These are phyloP conservation scores for Backusella circina DNA, from an alignment of 192 early-diverging fungal species.

Conservation along the genomic window DNA sequence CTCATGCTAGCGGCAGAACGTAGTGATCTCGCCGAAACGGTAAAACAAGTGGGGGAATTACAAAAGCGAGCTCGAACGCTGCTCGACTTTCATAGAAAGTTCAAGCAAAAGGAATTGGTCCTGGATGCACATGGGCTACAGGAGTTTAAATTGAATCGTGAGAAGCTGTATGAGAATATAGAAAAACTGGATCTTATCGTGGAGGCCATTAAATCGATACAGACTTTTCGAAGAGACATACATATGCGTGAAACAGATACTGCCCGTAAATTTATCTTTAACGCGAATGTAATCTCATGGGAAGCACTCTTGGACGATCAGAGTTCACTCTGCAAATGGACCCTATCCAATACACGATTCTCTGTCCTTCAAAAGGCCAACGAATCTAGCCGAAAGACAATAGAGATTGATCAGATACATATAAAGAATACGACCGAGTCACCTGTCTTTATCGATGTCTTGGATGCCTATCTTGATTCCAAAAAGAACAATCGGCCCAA, in stretches of 20 bases:
- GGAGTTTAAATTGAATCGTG: constrained; percentile 11
- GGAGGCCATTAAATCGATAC: constrained; percentile 54
- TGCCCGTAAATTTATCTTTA: constrained; percentile 47
- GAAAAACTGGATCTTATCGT: constrained; percentile 69
- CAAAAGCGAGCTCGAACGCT: constrained; percentile 54
- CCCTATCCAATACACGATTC: constrained; percentile 56
- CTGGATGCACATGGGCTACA: constrained; percentile 6
- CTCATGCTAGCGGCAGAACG: constrained; percentile 74
- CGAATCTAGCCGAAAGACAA: constrained; percentile 65
- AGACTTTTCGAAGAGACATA: constrained; percentile 46
- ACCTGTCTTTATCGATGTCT: constrained; percentile 54
- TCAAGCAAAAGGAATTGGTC: not conserved
- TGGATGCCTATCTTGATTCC: constrained; percentile 64
- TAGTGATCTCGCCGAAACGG: constrained; percentile 54
- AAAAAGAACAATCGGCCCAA: not conserved
- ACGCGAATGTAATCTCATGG: constrained; percentile 62
- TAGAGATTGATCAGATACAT: constrained; percentile 70
- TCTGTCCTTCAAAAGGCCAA: constrained; percentile 68
- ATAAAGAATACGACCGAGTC: constrained; percentile 60
- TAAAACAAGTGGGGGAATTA: constrained; percentile 45
- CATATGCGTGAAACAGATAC: constrained; percentile 52
- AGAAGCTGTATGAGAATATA: constrained; percentile 17
- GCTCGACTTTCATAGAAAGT: constrained; percentile 20
- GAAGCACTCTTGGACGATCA: constrained; percentile 66
- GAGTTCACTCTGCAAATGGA: constrained; percentile 66